phyloP scores from a whole-genome alignment of 2,329 filamentous ascomycete species.

The Diaporthe nobilis region DNA sequence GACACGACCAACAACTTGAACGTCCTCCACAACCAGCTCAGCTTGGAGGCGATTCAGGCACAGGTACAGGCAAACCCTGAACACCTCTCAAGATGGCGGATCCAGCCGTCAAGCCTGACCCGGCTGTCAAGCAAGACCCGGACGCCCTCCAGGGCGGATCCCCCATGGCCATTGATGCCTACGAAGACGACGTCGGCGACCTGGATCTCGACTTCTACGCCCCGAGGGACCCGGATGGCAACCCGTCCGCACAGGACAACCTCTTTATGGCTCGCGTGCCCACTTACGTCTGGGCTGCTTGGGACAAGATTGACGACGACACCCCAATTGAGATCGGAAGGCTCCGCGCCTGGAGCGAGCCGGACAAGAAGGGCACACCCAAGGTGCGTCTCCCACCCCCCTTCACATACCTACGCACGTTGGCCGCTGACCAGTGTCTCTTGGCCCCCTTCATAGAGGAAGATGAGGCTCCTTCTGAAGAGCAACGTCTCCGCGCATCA shows the following conservation, averaged over 20 bases:
- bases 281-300: conserved; percentile 84
- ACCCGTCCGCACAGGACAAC: conserved; percentile 54
- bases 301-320: conserved; percentile 82
- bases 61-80: background rate
- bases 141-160: conserved; percentile 54
- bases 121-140: conserved; percentile 61
- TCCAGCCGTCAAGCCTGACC: conserved; percentile 59
- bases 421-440: background rate
- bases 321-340: conserved; percentile 87
- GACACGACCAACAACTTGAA: background rate
- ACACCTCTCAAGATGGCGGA: conserved; percentile 40
- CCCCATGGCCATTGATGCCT: conserved; percentile 66
- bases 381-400: conserved; percentile 16
- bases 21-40: background rate
- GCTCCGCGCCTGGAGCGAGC: conserved; percentile 71
- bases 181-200: conserved; percentile 74
- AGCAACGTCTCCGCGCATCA: conserved; percentile 77
- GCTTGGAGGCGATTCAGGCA: background rate
- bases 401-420: background rate
- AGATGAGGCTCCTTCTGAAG: conserved; percentile 77
- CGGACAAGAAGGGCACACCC: conserved; percentile 55
- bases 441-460: conserved; percentile 50
- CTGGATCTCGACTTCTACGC: conserved; percentile 72
- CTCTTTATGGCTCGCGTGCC: conserved; percentile 85
- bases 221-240: conserved; percentile 48